A percentile compares a stretch with the other conserved stretches of the same genome.
Conservation (phyloP, 257 asterid species). For the Dorcoceras hygrometricum region DNA sequence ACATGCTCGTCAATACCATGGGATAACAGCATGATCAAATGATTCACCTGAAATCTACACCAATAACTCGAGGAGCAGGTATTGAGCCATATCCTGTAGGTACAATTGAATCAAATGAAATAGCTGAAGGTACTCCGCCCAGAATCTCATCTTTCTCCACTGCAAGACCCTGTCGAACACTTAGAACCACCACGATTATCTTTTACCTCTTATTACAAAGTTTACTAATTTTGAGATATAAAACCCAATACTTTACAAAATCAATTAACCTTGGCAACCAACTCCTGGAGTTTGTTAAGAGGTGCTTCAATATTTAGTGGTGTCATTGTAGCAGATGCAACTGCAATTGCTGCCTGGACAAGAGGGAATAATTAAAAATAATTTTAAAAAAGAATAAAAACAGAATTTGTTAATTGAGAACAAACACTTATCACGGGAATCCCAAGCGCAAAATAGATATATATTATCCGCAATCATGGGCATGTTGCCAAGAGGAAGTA, state of each 20-base stretch:
- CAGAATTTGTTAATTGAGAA: conserved; percentile 11
- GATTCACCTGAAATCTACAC: conserved; percentile 71
- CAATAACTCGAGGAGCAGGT: conserved; percentile 55
- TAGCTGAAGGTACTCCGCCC: conserved; percentile 51
- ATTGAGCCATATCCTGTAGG: conserved; percentile 62
- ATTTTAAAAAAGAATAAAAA: not conserved
- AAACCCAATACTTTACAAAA: conserved; percentile 18
- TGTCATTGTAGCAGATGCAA: conserved; percentile 84
- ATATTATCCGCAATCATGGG: not conserved
- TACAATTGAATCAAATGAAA: conserved; percentile 47
- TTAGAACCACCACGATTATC: conserved; percentile 29
- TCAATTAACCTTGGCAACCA: conserved; percentile 73
- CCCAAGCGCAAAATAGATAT: not conserved
- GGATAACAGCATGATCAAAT: conserved; percentile 17
- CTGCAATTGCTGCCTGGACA: conserved; percentile 76
- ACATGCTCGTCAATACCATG: not conserved
- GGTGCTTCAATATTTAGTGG: conserved; percentile 72
- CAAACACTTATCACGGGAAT: not conserved
- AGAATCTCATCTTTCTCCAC: conserved; percentile 69
- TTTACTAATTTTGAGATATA: conserved; percentile 18
- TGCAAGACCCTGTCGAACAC: conserved; percentile 82
- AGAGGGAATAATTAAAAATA: conserved; percentile 1
- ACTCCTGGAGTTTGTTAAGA: conserved; percentile 73
- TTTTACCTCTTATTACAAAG: conserved; percentile 3
- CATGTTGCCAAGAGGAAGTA: not conserved